A percentile compares a stretch with the other conserved stretches of the same genome.
Evolutionary conservation across 495 filamentous ascomycete genomes (phyloP).

Genomic region (Hypoxylon fuscum): DNA sequence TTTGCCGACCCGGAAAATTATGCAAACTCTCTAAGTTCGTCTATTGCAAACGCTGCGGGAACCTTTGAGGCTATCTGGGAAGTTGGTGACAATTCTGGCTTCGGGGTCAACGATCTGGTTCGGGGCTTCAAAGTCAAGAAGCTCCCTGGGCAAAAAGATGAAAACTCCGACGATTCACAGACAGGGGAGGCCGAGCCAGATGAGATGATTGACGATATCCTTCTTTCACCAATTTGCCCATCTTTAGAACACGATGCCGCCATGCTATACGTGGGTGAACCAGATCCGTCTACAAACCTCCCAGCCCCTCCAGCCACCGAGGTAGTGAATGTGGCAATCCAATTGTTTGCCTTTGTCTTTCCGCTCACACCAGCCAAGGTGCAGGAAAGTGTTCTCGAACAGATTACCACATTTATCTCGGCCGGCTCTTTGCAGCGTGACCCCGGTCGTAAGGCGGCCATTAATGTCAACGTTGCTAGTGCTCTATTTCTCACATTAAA

Average conservation of each 20-base stretch:
- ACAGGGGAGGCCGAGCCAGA: slow-evolving; percentile 71
- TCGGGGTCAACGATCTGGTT: slow-evolving; percentile 87
- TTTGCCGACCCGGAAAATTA: slow-evolving; percentile 94
- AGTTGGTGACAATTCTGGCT: slow-evolving; percentile 90
- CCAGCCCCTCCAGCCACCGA: slow-evolving; percentile 91
- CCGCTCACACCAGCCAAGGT: slow-evolving; percentile 88
- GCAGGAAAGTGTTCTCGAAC: slow-evolving; percentile 94
- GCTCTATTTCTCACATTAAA: slow-evolving; percentile 83
- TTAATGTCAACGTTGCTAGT: slow-evolving; percentile 87
- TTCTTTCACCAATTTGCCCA: slow-evolving; percentile 78
- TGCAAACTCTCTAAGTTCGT: slow-evolving; percentile 85
- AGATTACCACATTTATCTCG: slow-evolving; percentile 85
- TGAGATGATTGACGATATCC: slow-evolving; percentile 72
- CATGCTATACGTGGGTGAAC: slow-evolving; percentile 72
- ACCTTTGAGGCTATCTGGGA: slow-evolving; percentile 96
- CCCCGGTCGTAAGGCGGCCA: slow-evolving; percentile 85
- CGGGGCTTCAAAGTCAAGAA: slow-evolving; percentile 76
- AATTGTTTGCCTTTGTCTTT: slow-evolving; percentile 88
- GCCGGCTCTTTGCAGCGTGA: slow-evolving; percentile 83
- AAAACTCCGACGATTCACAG: slow-evolving; percentile 64
- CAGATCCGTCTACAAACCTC: slow-evolving; percentile 50
- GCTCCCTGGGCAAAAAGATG: slow-evolving; percentile 75
- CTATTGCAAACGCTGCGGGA: slow-evolving; percentile 90
- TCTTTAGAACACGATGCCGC: slow-evolving; percentile 92
- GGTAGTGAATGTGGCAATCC: slow-evolving; percentile 91